Percentiles rank a stretch among this genome's conserved stretches.
These are phyloP conservation scores for Trypanosoma cruzi DNA, from an alignment of 208 protist species.

Conservation along the genomic window DNA sequence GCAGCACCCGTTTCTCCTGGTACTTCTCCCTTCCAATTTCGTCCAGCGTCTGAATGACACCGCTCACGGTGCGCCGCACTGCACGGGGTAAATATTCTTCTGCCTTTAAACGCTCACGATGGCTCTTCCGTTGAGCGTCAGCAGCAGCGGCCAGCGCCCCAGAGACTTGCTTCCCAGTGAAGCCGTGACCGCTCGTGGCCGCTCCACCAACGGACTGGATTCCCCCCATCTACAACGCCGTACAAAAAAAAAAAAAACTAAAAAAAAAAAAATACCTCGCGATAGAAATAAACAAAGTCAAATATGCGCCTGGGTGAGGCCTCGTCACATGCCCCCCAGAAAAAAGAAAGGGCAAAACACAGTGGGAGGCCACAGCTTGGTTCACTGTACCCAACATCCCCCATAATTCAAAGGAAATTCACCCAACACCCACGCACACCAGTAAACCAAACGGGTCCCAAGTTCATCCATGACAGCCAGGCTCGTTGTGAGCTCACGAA, in stretches of 20 bases:
- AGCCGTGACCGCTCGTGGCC: constrained; percentile 70
- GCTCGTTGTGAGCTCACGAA: too few relatives aligned
- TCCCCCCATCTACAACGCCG: constrained; percentile 29
- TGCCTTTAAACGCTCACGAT: constrained; percentile 11
- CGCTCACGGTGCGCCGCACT: not conserved
- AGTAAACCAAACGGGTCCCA: too few relatives aligned
- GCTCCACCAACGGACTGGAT: constrained; percentile 37
- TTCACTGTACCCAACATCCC: constrained; percentile 33
- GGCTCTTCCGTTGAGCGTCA: constrained; percentile 26
- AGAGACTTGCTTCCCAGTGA: constrained; percentile 69
- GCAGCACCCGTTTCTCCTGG: constrained; percentile 26
- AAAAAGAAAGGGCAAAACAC: constrained; percentile 2
- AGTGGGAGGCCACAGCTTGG: too few relatives aligned
- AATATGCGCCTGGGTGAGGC: too few relatives aligned
- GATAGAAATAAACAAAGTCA: not conserved
- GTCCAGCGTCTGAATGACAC: constrained; percentile 22
- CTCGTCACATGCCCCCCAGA: not conserved
- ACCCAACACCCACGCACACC: too few relatives aligned
- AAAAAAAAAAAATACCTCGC: constrained; percentile 17
- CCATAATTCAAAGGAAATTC: constrained; percentile 37
- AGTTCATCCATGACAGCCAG: too few relatives aligned
- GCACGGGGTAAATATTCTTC: not conserved
- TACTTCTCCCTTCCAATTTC: constrained; percentile 32
- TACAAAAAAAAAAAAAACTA: constrained; percentile 29
- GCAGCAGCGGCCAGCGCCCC: constrained; percentile 41